Conservation (phyloP, 140 eudicot species). For the Artemisia princeps region DNA sequence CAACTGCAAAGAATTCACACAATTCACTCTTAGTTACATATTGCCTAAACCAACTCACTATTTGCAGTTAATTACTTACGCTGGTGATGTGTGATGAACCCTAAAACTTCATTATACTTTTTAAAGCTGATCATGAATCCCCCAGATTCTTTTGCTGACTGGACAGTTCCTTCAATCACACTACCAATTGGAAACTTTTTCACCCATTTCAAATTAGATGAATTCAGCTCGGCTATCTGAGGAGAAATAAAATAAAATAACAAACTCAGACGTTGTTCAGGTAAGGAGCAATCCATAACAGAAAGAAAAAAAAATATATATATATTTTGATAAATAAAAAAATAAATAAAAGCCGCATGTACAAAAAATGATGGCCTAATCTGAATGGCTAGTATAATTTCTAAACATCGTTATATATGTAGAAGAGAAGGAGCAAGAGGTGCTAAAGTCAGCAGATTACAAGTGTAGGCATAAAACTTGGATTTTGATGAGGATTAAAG, state of each 20-base stretch:
- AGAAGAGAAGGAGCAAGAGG: not conserved
- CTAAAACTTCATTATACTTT: slow-evolving; percentile 54
- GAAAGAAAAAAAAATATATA: not conserved
- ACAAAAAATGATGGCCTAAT: not conserved
- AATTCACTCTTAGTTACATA: slow-evolving; percentile 7
- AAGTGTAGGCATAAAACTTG: too few species aligned
- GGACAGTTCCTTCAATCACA: slow-evolving; percentile 60
- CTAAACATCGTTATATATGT: not conserved
- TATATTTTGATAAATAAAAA: not conserved
- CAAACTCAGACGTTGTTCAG: not conserved
- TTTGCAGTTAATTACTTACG: slow-evolving; percentile 40
- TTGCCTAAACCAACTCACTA: not conserved
- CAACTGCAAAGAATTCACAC: slow-evolving; percentile 44
- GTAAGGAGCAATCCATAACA: slow-evolving; percentile 3
- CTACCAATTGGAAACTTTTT: slow-evolving; percentile 53
- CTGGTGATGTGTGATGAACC: slow-evolving; percentile 74
- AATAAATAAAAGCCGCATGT: not conserved
- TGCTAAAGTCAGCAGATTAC: too few species aligned
- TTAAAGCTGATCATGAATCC: slow-evolving; percentile 57
- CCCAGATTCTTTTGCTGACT: slow-evolving; percentile 64
- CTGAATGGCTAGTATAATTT: not conserved
- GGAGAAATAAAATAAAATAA: not conserved
- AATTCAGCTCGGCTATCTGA: slow-evolving; percentile 69
- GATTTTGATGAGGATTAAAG: not conserved
- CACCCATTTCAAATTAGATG: slow-evolving; percentile 50